These are phyloP conservation scores for Emergomyces africanus DNA, from an alignment of 2,329 filamentous ascomycete species.

Conservation along the genomic window DNA sequence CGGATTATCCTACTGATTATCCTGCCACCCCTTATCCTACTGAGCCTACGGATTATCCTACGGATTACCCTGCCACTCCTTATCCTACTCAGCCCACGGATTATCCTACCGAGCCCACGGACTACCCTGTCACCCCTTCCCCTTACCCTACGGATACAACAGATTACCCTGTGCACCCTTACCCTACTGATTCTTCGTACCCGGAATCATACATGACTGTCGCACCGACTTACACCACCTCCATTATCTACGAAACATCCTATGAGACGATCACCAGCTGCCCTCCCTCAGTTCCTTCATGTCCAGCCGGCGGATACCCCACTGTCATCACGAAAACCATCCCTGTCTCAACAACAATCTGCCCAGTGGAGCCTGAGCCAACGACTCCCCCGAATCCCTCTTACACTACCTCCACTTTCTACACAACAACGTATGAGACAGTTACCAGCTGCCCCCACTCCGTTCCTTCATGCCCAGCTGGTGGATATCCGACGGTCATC, in stretches of 20 bases:
- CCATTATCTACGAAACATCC: slow-evolving; percentile 27
- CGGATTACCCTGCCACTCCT: neutral
- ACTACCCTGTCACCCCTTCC: neutral
- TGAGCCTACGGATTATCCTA: neutral
- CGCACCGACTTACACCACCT: slow-evolving; percentile 17
- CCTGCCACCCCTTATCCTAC: neutral
- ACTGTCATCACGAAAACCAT: slow-evolving; percentile 42
- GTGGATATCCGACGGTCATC: slow-evolving; percentile 33
- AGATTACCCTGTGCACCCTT: neutral
- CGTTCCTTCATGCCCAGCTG: slow-evolving; percentile 39
- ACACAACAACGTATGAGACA: slow-evolving; percentile 24
- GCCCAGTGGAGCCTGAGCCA: slow-evolving; percentile 26
- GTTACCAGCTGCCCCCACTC: slow-evolving; percentile 29
- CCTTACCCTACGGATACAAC: neutral
- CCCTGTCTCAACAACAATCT: slow-evolving; percentile 47
- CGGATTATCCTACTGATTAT: too few species aligned
- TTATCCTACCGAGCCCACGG: neutral
- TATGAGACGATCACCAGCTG: slow-evolving; percentile 30
- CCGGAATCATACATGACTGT: neutral
- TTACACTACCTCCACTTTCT: slow-evolving; percentile 26
- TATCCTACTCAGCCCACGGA: neutral
- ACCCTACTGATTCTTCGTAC: neutral
- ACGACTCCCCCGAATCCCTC: neutral
- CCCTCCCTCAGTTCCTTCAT: slow-evolving; percentile 33
- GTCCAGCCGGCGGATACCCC: slow-evolving; percentile 36